Conservation (phyloP, 306 rosid genomes). For the Echinosophora koreensis region DNA sequence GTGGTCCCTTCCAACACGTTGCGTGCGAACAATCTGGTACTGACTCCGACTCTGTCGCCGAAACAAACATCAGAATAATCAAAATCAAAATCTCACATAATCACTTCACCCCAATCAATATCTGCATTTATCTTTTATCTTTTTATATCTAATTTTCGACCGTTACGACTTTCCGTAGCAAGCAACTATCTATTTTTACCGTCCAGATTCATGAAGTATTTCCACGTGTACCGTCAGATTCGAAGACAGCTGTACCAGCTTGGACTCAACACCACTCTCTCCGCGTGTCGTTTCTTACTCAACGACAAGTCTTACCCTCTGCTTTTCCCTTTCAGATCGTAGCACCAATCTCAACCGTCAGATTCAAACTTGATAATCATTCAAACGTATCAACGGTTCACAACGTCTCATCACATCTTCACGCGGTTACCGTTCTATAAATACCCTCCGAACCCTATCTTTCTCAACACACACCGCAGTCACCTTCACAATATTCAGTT, state of each 20-base stretch:
- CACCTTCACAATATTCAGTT: neutral
- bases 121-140: neutral
- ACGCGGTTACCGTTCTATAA: conserved; percentile 39
- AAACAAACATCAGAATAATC: conserved; percentile 13
- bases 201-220: neutral
- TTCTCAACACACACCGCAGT: neutral
- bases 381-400: conserved; percentile 33
- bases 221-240: conserved; percentile 38
- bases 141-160: conserved; percentile 35
- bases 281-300: conserved; percentile 40
- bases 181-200: conserved; percentile 31
- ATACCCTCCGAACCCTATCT: conserved; percentile 24
- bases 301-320: conserved; percentile 27
- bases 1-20: conserved; percentile 39
- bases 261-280: conserved; percentile 30
- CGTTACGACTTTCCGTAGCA: conserved; percentile 49
- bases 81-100: conserved; percentile 5
- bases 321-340: neutral
- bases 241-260: conserved; percentile 48
- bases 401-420: conserved; percentile 18
- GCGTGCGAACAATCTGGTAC: neutral
- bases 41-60: conserved; percentile 12
- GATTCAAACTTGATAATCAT: neutral
- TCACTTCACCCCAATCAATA: neutral
- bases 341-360: conserved; percentile 24